Evolutionary conservation across 371 early-diverging fungal genomes (phyloP), one percentile per base, ranked within the genome.

Genomic region (Mortierella sp.): DNA sequence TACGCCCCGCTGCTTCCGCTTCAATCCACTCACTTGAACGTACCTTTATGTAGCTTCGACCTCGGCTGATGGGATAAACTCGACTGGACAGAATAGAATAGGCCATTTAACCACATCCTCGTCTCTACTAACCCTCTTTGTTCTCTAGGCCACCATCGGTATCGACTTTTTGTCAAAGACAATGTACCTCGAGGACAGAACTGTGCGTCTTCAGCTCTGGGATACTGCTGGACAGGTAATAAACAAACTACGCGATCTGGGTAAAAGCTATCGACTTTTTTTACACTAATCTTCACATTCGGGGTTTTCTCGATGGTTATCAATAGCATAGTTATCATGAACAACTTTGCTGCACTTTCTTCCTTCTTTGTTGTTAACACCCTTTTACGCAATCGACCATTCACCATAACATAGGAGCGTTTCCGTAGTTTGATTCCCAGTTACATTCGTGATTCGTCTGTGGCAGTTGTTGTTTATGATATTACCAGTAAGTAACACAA

Each of bases 151-250:
- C 9, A 99, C 99, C 16, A 99, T 99, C 80, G 99, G 99, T 79
- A 99, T 99, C 79, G 99, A 99, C 90, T 99, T 99, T 89, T 88
- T 99, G 81, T 97, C 97, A 57, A 99, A 99, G 91, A 99, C 99
- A 26, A 97, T 99, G 96, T 96, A 97, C 87, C 90, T 99, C 72
- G 99, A 98, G 81, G 98, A 98, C 89, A 95, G 97, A 72, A 98
- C 98, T 24, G 96, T 99, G 28, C 95, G 99, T 71, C 92, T 99
- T 73, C 99, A 99, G 91, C 94, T 99, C 76, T 99, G 99, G 99
- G 99, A 99, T 89, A 99, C 99, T 14, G 99, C 99, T 57, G 99
- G 99, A 34, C 99, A 99, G 93, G 98, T 98, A 92, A 81, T 45
- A 47, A 48, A 16, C 6, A 19, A 6, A n/a, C 28, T n/a, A 19